Evolutionary conservation across 345 rosid genomes (phyloP).

Genomic region (Brassica rapa): DNA sequence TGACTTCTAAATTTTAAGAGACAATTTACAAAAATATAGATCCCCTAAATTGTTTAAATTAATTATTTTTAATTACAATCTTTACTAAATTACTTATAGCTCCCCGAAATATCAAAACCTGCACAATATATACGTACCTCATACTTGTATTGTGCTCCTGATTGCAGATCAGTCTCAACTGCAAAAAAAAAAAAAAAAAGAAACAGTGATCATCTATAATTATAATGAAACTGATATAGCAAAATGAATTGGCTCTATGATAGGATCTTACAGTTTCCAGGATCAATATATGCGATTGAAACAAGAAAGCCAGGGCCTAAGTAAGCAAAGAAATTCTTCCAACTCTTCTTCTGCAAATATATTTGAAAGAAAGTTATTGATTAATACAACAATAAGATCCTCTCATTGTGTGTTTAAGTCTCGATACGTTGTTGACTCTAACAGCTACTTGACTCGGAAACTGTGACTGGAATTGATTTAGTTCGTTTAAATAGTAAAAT

Average conservation of each 20-base stretch:
- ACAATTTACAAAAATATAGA: too few relatives aligned
- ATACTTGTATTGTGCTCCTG: slow-evolving; percentile 86
- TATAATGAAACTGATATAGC: neutral
- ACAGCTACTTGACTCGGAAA: neutral
- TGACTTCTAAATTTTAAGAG: too few relatives aligned
- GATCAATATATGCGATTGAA: slow-evolving; percentile 93
- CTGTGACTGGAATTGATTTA: neutral
- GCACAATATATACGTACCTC: slow-evolving; percentile 51
- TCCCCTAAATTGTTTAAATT: too few relatives aligned
- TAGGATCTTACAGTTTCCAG: slow-evolving; percentile 81
- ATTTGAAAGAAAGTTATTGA: neutral
- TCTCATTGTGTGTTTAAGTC: neutral
- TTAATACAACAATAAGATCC: neutral
- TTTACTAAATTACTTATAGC: too few relatives aligned
- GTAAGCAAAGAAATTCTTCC: slow-evolving; percentile 90
- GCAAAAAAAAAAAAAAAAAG: slow-evolving; percentile 23
- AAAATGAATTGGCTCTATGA: neutral
- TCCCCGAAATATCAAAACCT: too few relatives aligned
- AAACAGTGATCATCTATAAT: slow-evolving; percentile 8
- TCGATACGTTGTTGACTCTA: slow-evolving; percentile 14
- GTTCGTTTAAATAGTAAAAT: neutral
- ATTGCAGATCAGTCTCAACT: slow-evolving; percentile 96
- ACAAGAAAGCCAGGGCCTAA: slow-evolving; percentile 96
- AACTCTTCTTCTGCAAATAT: slow-evolving; percentile 71
- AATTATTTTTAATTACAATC: too few relatives aligned